Evolutionary conservation across 2,329 filamentous ascomycete species (phyloP).

Genomic region (Alternaria metachromatica): DNA sequence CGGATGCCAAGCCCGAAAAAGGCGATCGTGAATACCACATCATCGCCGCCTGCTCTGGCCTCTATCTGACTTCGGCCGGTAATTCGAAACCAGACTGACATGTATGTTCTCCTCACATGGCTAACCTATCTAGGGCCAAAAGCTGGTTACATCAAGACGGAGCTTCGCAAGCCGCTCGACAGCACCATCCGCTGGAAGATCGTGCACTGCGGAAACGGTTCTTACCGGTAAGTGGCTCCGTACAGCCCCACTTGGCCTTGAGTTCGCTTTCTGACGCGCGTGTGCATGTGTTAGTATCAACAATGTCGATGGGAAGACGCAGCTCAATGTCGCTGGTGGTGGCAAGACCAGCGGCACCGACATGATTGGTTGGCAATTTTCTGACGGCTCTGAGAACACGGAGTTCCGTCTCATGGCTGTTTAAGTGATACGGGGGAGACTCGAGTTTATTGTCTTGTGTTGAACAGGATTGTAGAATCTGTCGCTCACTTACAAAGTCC

Average conservation of each 20-base stretch:
- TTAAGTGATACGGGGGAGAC: not conserved
- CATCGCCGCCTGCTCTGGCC: constrained; percentile 2
- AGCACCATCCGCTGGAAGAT: constrained; percentile 1
- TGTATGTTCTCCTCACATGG: not conserved
- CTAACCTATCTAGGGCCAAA: not conserved
- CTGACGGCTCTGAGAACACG: not conserved
- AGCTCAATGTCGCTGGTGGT: not conserved
- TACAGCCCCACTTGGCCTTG: not conserved
- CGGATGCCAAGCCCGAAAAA: not conserved
- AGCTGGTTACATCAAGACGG: not conserved
- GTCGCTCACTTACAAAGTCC: not conserved
- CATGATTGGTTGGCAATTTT: not conserved
- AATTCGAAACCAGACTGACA: not conserved
- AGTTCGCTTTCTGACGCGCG: not conserved
- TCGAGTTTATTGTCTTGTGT: not conserved
- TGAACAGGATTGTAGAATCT: not conserved
- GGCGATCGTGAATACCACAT: constrained; percentile 9
- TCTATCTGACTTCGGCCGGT: not conserved
- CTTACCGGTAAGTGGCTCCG: not conserved
- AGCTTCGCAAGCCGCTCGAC: not conserved
- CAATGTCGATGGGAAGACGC: not conserved
- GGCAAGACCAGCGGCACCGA: not conserved
- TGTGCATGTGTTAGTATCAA: not conserved
- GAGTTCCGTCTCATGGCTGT: constrained; percentile 2
- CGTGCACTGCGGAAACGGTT: not conserved